Percentiles rank a stretch among this genome's conserved stretches.
Conservation (phyloP, 2,329 filamentous ascomycete species). For the Alternaria novae-zelandiae region DNA sequence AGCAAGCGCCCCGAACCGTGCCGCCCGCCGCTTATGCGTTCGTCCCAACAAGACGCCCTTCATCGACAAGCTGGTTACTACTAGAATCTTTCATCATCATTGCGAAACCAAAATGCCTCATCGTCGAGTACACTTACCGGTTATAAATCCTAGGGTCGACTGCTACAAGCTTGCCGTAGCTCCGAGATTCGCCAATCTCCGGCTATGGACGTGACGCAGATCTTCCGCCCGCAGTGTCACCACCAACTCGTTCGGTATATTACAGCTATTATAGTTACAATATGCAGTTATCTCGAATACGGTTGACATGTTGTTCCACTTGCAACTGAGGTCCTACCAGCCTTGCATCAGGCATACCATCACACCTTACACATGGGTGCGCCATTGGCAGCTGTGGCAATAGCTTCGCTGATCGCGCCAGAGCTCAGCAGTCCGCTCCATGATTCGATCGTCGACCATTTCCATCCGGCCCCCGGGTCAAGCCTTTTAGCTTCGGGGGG, state of each 20-base stretch:
- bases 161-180: background rate
- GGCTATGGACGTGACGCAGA: background rate
- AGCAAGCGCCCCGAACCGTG: background rate
- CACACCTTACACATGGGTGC: background rate
- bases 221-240: background rate
- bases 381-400: background rate
- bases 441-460: background rate
- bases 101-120: background rate
- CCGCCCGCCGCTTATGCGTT: background rate
- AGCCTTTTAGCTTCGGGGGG: background rate
- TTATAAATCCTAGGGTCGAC: background rate
- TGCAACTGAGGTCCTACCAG: background rate
- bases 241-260: constrained; percentile 1
- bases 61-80: background rate
- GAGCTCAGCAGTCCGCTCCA: background rate
- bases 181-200: background rate
- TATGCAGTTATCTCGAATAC: constrained; percentile 14
- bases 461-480: background rate
- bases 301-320: background rate
- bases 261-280: background rate
- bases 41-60: background rate
- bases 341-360: background rate
- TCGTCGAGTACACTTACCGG: background rate
- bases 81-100: background rate
- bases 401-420: background rate